Base-by-base conservation (phyloP, 495 filamentous ascomycete species). In the Penicillium riverlandense region DNA sequence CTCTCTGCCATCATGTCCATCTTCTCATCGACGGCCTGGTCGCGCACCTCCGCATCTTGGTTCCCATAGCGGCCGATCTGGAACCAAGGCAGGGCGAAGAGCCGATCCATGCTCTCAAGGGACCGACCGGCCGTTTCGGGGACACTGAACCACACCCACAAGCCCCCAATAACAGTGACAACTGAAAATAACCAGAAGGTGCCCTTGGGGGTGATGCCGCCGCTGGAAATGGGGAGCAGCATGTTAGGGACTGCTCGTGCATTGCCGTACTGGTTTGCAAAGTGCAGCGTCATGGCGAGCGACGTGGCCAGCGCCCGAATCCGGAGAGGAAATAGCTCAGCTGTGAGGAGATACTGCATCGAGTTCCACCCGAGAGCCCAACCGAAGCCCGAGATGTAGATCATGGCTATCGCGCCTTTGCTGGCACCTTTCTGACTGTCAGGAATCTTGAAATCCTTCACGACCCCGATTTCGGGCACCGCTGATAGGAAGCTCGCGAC, bases 281-380 rank as follows among this genome's bases (percentile, higher is more conserved):
- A 86, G 55, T 88, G 83, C 42, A 86, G 69, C 1, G 67, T 71
- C 69, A 73, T 73, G 7, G 67, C 58, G 22, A 65, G 41, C 12
- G 65, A 69, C 0, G 67, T 71, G 7, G 59, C 59, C 15, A 73
- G 51, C 7, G 69, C 69, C 15, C 69, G 69, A 44, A 73, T 73
- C 6, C 70, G 63, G 29, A 86, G 65, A 2, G 85, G 84, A 62
- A 85, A 90, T 29, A 90, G 72, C 55, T 90, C 85, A 0, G 83
- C 79, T 15, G 82, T 86, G 38, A 88, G 70, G 1, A 90, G 72
- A 46, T 87, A 90, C 52, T 85, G 85, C 69, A 86, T 84, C 5
- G 70, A 75, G 54, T 86, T 86, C 82, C 83, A 88, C 38, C 84
- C 84, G 0, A 86, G 65, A 0, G 83, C 82, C 83, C 84, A 88